Base-by-base conservation (phyloP, 2,329 filamentous ascomycete genomes). In the Pseudogymnoascus sp. region DNA sequence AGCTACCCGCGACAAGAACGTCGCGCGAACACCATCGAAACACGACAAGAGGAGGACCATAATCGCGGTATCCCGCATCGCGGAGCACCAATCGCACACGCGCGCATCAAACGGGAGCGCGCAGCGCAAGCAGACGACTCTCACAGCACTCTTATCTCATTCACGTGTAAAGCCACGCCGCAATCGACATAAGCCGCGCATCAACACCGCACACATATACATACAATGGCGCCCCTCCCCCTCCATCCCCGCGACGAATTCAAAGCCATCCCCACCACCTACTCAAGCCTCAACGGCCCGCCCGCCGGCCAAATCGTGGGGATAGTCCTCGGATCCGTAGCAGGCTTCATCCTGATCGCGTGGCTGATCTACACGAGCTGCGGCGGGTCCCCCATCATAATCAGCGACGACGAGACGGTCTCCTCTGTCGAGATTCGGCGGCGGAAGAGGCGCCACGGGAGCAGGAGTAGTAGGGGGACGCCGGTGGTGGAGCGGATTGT, bases 251-350 rank as follows among this genome's bases (percentile, higher is more conserved):
- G 63, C 29, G 41, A 64, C 33, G 38, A 52, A 39, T 69, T 71
- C 61, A 74, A 73, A 63, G 78, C 83, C 65, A 85, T 89, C 67
- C 84, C 85, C 1, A 80, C 82, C 26, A 83, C 83, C 67, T 89
- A 89, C 73, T 77, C 79, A 52, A 76, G 77, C 61, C 74, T 83
- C 35, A 73, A 81, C 26, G 80, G 83, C 5, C 83, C 83, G 0
- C 55, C 77, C 0, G 80, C 84, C 0, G 84, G 82, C 61, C 79
- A 80, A 39, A 80, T 88, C 1, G 83, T 79, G 8, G 85, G 85
- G 62, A 86, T 87, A 63, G 80, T 82, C 5, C 74, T 84, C 26
- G 81, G 81, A 65, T 78, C 76, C 62, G 78, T 84, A 21, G 76
- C 74, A 6, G 81, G 79, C 55, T 82, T 83, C 72, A 71, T 83